These are phyloP conservation scores for Phlebiopsis flavidoalba DNA, from an alignment of 768 basidiomycete genomes.

Conservation along the genomic window DNA sequence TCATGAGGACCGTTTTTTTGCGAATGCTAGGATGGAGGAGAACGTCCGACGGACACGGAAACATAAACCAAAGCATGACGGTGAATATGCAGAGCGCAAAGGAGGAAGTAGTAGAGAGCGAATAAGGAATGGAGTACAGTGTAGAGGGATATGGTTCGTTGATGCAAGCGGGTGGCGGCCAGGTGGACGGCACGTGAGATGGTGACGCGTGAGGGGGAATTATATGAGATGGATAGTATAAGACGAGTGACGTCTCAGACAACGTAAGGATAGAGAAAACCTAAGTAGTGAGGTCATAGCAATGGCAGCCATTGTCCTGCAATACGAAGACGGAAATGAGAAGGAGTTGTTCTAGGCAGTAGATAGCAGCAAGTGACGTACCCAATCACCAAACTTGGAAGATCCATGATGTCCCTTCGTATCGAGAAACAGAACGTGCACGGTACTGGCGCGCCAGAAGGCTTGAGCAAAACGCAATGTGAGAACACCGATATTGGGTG, in stretches of 20 bases:
- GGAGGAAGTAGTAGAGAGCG: not conserved
- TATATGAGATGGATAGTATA: not conserved
- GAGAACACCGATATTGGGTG: slow-evolving; percentile 92
- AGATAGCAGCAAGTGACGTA: slow-evolving; percentile 31
- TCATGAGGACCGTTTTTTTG: not conserved
- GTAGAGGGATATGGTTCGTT: not conserved
- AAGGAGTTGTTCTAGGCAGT: not conserved
- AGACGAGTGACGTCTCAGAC: not conserved
- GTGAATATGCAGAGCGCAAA: slow-evolving; percentile 1
- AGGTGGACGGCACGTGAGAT: not conserved
- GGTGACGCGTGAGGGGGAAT: not conserved
- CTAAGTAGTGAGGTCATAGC: slow-evolving; percentile 36
- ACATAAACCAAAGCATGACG: not conserved
- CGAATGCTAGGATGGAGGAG: slow-evolving; percentile 1
- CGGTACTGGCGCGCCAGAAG: slow-evolving; percentile 77
- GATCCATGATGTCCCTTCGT: slow-evolving; percentile 85
- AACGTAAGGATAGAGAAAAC: not conserved
- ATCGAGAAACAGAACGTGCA: slow-evolving; percentile 97
- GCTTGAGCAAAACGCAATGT: slow-evolving; percentile 85
- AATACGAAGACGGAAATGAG: not conserved
- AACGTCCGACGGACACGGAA: slow-evolving; percentile 1
- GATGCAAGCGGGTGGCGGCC: not conserved
- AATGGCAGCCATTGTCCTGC: slow-evolving; percentile 86
- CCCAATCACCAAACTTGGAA: slow-evolving; percentile 85
- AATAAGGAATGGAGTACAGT: too few relatives aligned